These are phyloP conservation scores for Nicotiana attenuata DNA, from an alignment of 257 asterid genomes.

Conservation along the genomic window DNA sequence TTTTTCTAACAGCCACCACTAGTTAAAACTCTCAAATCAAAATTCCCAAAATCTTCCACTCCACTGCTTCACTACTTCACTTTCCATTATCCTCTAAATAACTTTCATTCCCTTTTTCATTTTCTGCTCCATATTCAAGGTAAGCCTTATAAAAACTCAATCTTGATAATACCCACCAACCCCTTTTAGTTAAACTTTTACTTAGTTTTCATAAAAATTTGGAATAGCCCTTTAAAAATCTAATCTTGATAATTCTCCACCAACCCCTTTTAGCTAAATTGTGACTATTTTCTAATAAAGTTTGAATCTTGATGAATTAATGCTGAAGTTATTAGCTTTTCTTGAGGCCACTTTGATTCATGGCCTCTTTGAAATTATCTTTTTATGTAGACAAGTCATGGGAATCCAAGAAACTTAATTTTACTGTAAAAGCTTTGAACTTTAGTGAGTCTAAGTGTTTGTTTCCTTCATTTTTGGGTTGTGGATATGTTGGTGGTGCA, in stretches of 20 bases:
- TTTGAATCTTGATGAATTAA: conserved; percentile 1
- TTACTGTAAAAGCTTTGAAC: conserved; percentile 27
- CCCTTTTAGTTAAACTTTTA: background rate
- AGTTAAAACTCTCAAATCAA: background rate
- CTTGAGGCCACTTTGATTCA: conserved; percentile 13
- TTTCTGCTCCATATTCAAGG: background rate
- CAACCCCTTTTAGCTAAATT: background rate
- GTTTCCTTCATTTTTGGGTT: conserved; percentile 37
- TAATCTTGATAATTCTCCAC: background rate
- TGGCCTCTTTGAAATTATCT: conserved; percentile 65
- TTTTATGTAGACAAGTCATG: conserved; percentile 41
- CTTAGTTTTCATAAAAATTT: no score
- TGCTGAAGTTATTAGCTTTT: background rate
- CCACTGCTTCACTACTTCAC: conserved; percentile 14
- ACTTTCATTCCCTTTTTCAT: background rate
- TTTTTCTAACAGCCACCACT: background rate
- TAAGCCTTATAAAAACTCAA: background rate
- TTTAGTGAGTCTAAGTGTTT: conserved; percentile 30
- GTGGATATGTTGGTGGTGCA: conserved; percentile 34
- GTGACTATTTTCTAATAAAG: background rate
- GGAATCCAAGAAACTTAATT: conserved; percentile 35
- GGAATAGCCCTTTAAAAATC: background rate
- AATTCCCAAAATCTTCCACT: conserved; percentile 5
- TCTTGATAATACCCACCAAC: background rate
- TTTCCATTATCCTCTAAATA: conserved; percentile 1